A percentile compares a stretch with the other conserved stretches of the same genome.
phyloP scores from a whole-genome alignment of 768 basidiomycete species.

The Cystobasidium onofrii region DNA sequence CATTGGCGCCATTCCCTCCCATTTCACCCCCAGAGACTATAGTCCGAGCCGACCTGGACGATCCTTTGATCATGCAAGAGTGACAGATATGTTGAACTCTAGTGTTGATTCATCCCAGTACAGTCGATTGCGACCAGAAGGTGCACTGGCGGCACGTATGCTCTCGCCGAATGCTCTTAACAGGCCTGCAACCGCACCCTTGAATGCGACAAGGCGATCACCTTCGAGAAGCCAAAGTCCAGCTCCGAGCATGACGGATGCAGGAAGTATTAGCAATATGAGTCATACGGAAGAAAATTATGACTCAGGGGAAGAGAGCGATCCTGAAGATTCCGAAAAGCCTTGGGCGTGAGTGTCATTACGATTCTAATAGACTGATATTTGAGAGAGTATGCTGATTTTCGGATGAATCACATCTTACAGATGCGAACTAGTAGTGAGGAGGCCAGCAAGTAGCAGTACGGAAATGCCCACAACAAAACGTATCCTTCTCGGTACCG shows the following conservation, averaged over 20 bases:
- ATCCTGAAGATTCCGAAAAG: constrained; percentile 92
- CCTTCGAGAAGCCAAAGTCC: background rate
- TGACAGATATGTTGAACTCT: background rate
- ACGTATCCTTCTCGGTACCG: constrained; percentile 64
- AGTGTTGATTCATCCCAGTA: background rate
- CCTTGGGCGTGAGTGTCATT: constrained; percentile 67
- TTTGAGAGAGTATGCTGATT: background rate
- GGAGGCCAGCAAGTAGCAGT: background rate
- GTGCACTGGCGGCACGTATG: background rate
- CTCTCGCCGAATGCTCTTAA: background rate
- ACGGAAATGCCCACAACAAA: background rate
- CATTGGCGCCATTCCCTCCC: background rate
- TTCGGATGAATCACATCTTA: background rate
- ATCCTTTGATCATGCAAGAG: background rate
- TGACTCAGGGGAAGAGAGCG: constrained; percentile 64
- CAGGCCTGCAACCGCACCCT: background rate
- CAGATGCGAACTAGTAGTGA: constrained; percentile 26
- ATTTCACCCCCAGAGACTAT: background rate
- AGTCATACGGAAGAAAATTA: constrained; percentile 37
- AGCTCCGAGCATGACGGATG: background rate
- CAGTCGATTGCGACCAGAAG: background rate
- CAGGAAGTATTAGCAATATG: background rate
- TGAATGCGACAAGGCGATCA: background rate
- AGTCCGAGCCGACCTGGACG: background rate
- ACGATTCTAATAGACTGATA: too few relatives aligned